A percentile compares a stretch with the other conserved stretches of the same genome.
phyloP scores from a whole-genome alignment of 345 rosid species.

The Gossypium australe region DNA sequence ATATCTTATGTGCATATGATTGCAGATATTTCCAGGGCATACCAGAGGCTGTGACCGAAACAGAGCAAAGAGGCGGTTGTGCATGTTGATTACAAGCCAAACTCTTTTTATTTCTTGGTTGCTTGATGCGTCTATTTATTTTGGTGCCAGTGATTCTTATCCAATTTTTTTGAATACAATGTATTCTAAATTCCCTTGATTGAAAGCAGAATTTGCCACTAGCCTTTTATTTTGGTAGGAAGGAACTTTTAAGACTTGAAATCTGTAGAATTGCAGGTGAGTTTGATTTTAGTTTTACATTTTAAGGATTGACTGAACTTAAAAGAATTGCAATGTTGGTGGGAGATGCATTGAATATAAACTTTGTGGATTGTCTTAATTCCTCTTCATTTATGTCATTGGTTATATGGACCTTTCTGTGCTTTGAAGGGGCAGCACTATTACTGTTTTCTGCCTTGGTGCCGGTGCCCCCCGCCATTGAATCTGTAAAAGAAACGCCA shows the following conservation, averaged over 20 bases:
- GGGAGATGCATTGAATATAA: not conserved
- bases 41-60: constrained; percentile 65
- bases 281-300: not conserved
- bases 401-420: not conserved
- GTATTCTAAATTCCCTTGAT: constrained; percentile 6
- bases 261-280: constrained; percentile 3
- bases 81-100: constrained; percentile 51
- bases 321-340: not conserved
- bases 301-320: not conserved
- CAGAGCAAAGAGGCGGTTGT: constrained; percentile 86
- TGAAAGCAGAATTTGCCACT: not conserved
- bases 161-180: constrained; percentile 16
- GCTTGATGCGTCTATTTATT: not conserved
- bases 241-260: not conserved
- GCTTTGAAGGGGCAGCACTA: not conserved
- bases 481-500: too few relatives aligned
- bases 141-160: not conserved
- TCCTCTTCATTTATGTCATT: not conserved
- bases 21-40: constrained; percentile 90
- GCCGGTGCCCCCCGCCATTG: too few relatives aligned
- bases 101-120: not conserved
- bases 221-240: not conserved
- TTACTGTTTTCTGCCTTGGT: too few relatives aligned
- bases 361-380: constrained; percentile 15
- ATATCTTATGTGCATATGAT: not conserved